Evolutionary conservation across 1,284 basidiomycete genomes (phyloP).

Genomic region (Psilocybe mexicana): DNA sequence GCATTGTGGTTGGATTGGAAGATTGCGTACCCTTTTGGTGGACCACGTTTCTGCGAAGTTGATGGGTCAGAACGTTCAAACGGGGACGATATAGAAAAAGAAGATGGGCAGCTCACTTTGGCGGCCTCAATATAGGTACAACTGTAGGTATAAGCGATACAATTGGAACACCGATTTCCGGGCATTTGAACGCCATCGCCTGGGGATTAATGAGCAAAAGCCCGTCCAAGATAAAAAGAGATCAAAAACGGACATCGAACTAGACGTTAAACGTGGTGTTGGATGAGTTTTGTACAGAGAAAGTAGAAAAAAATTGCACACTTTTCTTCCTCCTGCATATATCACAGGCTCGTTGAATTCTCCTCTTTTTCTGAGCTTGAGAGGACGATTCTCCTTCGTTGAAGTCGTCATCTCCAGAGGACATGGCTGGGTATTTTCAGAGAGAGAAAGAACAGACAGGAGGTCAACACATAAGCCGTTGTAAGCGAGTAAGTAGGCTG

Average conservation of each 20-base stretch:
- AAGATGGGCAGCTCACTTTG: constrained; percentile 47
- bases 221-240: background rate
- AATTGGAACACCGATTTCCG: constrained; percentile 76
- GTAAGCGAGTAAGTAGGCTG: background rate
- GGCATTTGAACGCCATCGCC: constrained; percentile 68
- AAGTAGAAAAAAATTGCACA: constrained; percentile 42
- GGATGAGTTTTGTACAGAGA: constrained; percentile 8
- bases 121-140: constrained; percentile 80
- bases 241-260: constrained; percentile 53
- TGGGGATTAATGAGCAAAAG: constrained; percentile 22
- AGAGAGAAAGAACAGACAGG: constrained; percentile 1
- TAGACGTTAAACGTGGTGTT: constrained; percentile 17
- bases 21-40: constrained; percentile 72
- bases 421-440: constrained; percentile 30
- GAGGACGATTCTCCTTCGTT: constrained; percentile 32
- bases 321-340: constrained; percentile 77
- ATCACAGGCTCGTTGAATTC: constrained; percentile 75
- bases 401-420: constrained; percentile 44
- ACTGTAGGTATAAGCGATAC: constrained; percentile 68
- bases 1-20: background rate
- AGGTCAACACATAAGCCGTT: constrained; percentile 4
- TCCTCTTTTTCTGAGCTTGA: constrained; percentile 56
- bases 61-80: background rate
- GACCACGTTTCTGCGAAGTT: constrained; percentile 67
- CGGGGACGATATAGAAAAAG: background rate